Percentiles rank a stretch among this genome's conserved stretches.
phyloP scores from a whole-genome alignment of 192 early-diverging fungal genomes.

The Coemansia sp. region DNA sequence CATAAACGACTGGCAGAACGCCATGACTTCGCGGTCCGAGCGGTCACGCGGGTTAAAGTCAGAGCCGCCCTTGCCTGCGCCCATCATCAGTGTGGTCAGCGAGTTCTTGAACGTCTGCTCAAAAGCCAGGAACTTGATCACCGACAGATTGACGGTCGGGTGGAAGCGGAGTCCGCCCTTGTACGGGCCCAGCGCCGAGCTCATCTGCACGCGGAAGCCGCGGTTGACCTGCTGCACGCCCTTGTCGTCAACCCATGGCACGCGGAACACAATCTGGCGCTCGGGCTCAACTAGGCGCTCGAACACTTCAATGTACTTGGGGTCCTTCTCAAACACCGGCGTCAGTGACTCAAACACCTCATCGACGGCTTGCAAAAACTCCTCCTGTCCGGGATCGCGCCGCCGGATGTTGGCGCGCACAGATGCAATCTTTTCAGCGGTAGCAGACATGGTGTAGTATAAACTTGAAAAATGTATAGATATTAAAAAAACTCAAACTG shows the following conservation, averaged over 20 bases:
- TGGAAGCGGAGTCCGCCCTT: conserved; percentile 60
- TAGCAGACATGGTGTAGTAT: conserved; percentile 23
- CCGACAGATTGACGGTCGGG: conserved; percentile 56
- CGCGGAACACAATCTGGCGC: conserved; percentile 55
- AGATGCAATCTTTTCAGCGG: conserved; percentile 35
- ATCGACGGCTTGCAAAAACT: conserved; percentile 55
- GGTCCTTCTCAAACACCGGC: conserved; percentile 51
- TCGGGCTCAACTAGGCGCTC: conserved; percentile 56
- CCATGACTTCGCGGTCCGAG: conserved; percentile 56
- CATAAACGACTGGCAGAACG: conserved; percentile 58
- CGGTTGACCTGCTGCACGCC: conserved; percentile 55
- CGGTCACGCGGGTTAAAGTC: conserved; percentile 54
- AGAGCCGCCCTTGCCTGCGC: conserved; percentile 55
- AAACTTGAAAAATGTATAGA: no score
- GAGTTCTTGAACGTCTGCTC: conserved; percentile 61
- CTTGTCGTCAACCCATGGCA: conserved; percentile 55
- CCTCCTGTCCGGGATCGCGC: conserved; percentile 49
- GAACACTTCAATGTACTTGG: conserved; percentile 49
- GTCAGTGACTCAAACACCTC: conserved; percentile 53
- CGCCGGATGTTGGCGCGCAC: conserved; percentile 37
- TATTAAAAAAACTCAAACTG: no score
- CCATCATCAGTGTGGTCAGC: conserved; percentile 57
- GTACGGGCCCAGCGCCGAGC: conserved; percentile 59
- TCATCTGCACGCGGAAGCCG: conserved; percentile 59
- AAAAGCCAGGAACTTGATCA: conserved; percentile 58